Evolutionary conservation across 495 filamentous ascomycete species (phyloP).

Genomic region (Xylaria flabelliformis): DNA sequence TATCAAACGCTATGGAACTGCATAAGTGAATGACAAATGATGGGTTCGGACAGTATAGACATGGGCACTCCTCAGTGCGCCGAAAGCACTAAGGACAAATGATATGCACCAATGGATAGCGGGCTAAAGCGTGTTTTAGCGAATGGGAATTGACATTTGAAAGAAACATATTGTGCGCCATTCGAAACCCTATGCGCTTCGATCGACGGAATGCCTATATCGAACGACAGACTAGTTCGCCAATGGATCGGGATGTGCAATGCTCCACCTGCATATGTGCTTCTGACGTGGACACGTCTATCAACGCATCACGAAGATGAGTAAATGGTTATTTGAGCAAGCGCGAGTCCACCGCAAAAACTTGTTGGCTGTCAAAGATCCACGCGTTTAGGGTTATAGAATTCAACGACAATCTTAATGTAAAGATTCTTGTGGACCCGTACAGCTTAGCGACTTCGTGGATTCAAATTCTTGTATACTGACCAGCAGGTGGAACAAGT

Average conservation of each 20-base stretch:
- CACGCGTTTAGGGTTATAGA: not conserved
- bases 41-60: not conserved
- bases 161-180: not conserved
- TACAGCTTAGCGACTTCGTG: not conserved
- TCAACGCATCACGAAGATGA: not conserved
- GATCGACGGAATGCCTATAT: not conserved
- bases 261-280: conserved; percentile 1
- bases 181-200: conserved; percentile 1
- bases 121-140: not conserved
- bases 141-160: not conserved
- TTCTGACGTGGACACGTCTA: conserved; percentile 14
- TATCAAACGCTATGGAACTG: conserved; percentile 27
- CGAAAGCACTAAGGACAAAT: not conserved
- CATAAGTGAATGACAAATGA: conserved; percentile 8
- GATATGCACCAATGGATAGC: not conserved
- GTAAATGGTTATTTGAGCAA: not conserved
- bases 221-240: not conserved
- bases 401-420: not conserved
- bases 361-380: not conserved
- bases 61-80: not conserved
- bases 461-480: not conserved
- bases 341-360: not conserved
- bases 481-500: not conserved
- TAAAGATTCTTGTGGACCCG: not conserved
- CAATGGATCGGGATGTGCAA: not conserved